Evolutionary conservation across 73 alveolate species (phyloP).

Genomic region (Paramecium caudatum): DNA sequence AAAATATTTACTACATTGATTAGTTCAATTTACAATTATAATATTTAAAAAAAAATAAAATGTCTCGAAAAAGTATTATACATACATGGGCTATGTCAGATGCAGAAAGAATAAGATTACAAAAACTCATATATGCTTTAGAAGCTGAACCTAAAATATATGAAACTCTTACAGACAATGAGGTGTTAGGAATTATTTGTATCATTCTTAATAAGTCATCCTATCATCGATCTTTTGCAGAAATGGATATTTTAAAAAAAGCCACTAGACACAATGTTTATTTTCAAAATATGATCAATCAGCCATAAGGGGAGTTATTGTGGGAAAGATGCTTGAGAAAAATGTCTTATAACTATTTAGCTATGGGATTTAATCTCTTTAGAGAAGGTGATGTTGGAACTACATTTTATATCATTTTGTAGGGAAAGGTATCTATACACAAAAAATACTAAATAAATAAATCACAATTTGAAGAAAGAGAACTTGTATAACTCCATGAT

Average conservation of each 20-base stretch:
- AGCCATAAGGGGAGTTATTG: constrained; percentile 37
- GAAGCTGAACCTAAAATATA: background rate
- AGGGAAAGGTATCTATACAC: constrained; percentile 19
- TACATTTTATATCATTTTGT: constrained; percentile 50
- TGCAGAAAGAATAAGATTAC: constrained; percentile 5
- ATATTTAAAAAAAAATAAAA: too few relatives aligned
- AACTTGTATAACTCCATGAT: constrained; percentile 23
- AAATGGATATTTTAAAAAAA: constrained; percentile 43
- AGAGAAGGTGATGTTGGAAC: constrained; percentile 65
- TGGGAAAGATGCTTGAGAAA: constrained; percentile 52
- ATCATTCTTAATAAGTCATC: constrained; percentile 24
- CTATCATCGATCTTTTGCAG: constrained; percentile 42
- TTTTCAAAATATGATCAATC: constrained; percentile 14
- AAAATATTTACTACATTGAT: constrained; percentile 65
- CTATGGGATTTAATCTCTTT: constrained; percentile 25
- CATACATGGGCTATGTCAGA: background rate
- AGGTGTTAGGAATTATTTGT: constrained; percentile 19
- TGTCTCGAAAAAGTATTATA: constrained; percentile 29
- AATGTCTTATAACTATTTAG: constrained; percentile 7
- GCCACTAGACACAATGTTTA: constrained; percentile 21
- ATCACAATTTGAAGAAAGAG: constrained; percentile 42
- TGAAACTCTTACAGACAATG: background rate
- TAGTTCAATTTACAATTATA: background rate
- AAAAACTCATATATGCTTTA: background rate
- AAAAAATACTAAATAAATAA: background rate